Conservation (phyloP, 306 rosid genomes). For the Cucurbita ficifolia region DNA sequence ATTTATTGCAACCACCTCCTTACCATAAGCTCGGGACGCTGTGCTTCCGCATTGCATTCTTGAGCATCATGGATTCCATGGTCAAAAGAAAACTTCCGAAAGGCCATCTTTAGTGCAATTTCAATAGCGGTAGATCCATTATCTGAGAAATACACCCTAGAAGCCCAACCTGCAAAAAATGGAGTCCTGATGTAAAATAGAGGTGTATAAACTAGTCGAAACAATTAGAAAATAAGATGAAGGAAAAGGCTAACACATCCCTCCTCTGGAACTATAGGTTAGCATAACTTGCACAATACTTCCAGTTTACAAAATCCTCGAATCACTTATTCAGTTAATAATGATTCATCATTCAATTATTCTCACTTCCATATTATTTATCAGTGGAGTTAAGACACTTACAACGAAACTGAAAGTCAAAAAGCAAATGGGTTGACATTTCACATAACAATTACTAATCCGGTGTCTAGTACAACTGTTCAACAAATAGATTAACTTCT, state of each 20-base stretch:
- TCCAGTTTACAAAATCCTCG: background rate
- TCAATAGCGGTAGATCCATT: slow-evolving; percentile 95
- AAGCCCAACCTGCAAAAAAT: slow-evolving; percentile 69
- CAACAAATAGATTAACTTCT: background rate
- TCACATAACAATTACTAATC: background rate
- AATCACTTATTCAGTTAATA: background rate
- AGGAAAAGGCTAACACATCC: background rate
- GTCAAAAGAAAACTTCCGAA: slow-evolving; percentile 73
- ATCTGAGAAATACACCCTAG: slow-evolving; percentile 77
- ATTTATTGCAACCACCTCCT: slow-evolving; percentile 8
- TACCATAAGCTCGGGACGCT: slow-evolving; percentile 51
- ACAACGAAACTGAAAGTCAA: background rate
- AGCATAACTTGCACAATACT: background rate
- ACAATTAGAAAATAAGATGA: background rate
- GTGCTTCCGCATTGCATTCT: slow-evolving; percentile 26
- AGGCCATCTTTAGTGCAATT: slow-evolving; percentile 96
- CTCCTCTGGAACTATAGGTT: background rate
- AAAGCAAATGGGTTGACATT: background rate
- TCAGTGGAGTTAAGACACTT: background rate
- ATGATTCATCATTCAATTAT: background rate
- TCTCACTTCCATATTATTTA: background rate
- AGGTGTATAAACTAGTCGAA: background rate
- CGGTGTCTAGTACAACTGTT: background rate
- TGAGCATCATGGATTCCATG: slow-evolving; percentile 38
- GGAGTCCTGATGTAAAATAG: background rate